A percentile compares a stretch with the other conserved stretches of the same genome.
phyloP scores from a whole-genome alignment of 768 basidiomycete species.

The Russula sp. region DNA sequence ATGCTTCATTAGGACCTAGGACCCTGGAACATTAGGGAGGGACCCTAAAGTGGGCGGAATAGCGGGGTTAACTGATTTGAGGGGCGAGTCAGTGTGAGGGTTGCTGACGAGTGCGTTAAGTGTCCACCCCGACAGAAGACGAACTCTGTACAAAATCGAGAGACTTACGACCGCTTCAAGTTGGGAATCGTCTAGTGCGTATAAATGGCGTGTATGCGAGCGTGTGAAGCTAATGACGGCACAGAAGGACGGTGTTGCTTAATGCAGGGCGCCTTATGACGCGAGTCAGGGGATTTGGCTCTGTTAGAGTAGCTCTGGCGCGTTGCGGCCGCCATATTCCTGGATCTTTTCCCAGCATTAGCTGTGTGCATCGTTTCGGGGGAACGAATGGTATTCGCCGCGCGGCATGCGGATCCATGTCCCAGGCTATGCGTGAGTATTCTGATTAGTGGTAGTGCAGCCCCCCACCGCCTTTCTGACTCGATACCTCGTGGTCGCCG shows the following conservation, averaged over 20 bases:
- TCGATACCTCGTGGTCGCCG: neutral
- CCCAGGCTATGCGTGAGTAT: neutral
- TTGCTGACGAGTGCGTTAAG: neutral
- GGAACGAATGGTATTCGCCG: neutral
- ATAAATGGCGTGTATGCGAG: neutral
- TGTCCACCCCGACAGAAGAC: neutral
- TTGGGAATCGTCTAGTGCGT: neutral
- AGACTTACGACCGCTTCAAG: neutral
- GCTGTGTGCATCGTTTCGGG: neutral
- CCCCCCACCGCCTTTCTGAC: neutral
- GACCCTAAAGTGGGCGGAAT: neutral
- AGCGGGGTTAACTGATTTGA: neutral
- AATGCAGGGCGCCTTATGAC: conserved; percentile 7
- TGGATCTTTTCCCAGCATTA: neutral
- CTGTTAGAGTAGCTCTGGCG: neutral
- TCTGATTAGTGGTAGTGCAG: neutral
- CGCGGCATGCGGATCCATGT: neutral
- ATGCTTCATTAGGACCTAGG: neutral
- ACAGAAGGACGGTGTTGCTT: neutral
- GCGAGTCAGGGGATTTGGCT: neutral
- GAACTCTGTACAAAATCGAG: neutral
- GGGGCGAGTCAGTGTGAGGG: neutral
- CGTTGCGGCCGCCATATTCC: neutral
- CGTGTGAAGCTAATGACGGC: neutral
- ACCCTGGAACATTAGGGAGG: neutral